A percentile compares a stretch with the other conserved stretches of the same genome.
Evolutionary conservation across 2,329 filamentous ascomycete genomes (phyloP).

Genomic region (Diaporthe ilicicola): DNA sequence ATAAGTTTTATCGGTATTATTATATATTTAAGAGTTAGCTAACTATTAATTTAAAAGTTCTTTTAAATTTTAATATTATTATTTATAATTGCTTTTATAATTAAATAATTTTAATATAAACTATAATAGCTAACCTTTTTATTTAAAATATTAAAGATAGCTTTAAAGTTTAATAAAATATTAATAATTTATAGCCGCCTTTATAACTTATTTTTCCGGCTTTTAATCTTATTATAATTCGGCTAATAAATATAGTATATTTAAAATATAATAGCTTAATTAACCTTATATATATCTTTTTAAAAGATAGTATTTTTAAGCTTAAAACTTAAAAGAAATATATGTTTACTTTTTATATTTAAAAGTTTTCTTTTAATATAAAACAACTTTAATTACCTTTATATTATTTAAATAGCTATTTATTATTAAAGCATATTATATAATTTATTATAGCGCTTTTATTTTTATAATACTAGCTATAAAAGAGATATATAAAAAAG

Average conservation of each 20-base stretch:
- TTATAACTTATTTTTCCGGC: not conserved
- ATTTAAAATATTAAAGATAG: not conserved
- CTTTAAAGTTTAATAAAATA: too few relatives aligned
- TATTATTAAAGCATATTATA: too few relatives aligned
- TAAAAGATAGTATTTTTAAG: not conserved
- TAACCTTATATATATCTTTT: not conserved
- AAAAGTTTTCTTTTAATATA: too few relatives aligned
- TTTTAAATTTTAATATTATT: not conserved
- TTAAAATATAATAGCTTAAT: not conserved
- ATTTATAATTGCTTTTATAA: not conserved
- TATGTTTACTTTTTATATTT: too few relatives aligned
- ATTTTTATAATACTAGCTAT: not conserved
- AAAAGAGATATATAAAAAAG: not conserved
- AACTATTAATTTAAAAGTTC: not conserved
- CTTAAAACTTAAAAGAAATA: not conserved
- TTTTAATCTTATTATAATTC: not conserved
- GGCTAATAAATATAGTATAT: not conserved
- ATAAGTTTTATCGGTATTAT: not conserved
- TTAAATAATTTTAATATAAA: not conserved
- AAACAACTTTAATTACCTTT: too few relatives aligned
- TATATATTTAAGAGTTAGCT: not conserved
- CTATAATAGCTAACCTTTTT: not conserved
- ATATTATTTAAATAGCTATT: too few relatives aligned
- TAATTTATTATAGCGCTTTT: not conserved
- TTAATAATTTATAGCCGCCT: not conserved